Evolutionary conservation across 2,329 filamentous ascomycete genomes (phyloP), one percentile per base, ranked within the genome.

Genomic region (Trichoderma brevicompactum): DNA sequence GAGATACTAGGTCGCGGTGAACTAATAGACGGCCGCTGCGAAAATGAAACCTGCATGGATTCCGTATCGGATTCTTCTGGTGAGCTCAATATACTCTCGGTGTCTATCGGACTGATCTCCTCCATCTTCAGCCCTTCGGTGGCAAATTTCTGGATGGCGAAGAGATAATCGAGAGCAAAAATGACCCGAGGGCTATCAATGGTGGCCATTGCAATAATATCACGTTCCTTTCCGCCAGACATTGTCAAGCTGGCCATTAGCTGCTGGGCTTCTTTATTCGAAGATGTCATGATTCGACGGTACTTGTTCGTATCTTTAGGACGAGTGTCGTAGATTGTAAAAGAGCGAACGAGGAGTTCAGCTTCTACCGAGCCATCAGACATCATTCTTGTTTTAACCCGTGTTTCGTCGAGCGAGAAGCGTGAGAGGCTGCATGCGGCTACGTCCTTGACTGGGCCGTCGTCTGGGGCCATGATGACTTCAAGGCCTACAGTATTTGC

Each of bases 241-340:
- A 99, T 96, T 0, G 94, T 96, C 4, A 99, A 81, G 74, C 91
- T 97, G 17, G 95, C 95, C 95, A 99, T 99, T 73, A 99, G 94
- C 72, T 99, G 96, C 76, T 98, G 94, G 52, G 95, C 93, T 64
- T 94, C 90, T 71, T 93, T 94, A 77, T 97, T 98, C 73, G 94
- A 93, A 64, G 96, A 89, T 1, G 94, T 94, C 95, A 99, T 98
- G 79, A 99, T 97, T 76, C 94, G 96, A 58, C 93, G 88, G 83
- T 96, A 99, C 74, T 96, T 97, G 81, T 97, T 99, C 5, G 90
- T 91, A 71, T 96, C 94, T 62, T 87, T 86, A 5, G 88, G 89
- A n/a, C 96, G 89, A 68, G 91, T 97, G 75, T 99, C 95, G 64
- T 92, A 87, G 69, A 98, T 97, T 0, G 93, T 97, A 76, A 99